phyloP scores from a whole-genome alignment of 306 rosid species.

The Dalbergia cultrata region DNA sequence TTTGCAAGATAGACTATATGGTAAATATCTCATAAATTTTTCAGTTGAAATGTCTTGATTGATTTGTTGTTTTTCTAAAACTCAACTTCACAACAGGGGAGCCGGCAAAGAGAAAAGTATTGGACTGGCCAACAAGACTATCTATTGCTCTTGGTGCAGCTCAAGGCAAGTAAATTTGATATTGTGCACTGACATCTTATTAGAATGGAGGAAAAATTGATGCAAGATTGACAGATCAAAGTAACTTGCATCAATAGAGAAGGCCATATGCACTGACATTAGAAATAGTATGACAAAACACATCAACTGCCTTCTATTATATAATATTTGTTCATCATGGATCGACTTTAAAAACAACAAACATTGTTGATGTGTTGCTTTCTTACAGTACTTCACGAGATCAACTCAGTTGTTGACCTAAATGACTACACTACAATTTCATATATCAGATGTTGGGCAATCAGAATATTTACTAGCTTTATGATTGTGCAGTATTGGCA shows the following conservation, averaged over 20 bases:
- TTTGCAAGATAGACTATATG: slow-evolving; percentile 89
- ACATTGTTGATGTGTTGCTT: not conserved
- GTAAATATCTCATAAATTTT: slow-evolving; percentile 58
- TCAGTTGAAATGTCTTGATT: slow-evolving; percentile 32
- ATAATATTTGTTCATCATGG: not conserved
- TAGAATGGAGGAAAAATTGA: not conserved
- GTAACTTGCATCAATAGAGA: no score
- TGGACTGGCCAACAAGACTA: slow-evolving; percentile 97
- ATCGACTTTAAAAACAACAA: not conserved
- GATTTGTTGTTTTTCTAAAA: slow-evolving; percentile 38
- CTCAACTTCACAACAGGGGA: slow-evolving; percentile 68
- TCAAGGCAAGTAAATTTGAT: slow-evolving; percentile 73
- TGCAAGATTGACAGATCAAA: not conserved
- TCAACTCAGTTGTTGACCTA: slow-evolving; percentile 28
- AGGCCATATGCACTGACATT: no score
- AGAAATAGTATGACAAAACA: no score
- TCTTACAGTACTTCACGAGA: slow-evolving; percentile 4
- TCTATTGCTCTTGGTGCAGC: slow-evolving; percentile 96
- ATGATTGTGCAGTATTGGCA: slow-evolving; percentile 69
- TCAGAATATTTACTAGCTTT: slow-evolving; percentile 35
- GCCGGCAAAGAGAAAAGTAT: slow-evolving; percentile 74
- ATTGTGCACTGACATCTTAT: not conserved
- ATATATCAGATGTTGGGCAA: not conserved
- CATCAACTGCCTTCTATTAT: no score
- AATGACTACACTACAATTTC: slow-evolving; percentile 3